Percentiles rank a stretch among this genome's conserved stretches.
Evolutionary conservation across 2,329 filamentous ascomycete species (phyloP).

Genomic region (Nemania sp.): DNA sequence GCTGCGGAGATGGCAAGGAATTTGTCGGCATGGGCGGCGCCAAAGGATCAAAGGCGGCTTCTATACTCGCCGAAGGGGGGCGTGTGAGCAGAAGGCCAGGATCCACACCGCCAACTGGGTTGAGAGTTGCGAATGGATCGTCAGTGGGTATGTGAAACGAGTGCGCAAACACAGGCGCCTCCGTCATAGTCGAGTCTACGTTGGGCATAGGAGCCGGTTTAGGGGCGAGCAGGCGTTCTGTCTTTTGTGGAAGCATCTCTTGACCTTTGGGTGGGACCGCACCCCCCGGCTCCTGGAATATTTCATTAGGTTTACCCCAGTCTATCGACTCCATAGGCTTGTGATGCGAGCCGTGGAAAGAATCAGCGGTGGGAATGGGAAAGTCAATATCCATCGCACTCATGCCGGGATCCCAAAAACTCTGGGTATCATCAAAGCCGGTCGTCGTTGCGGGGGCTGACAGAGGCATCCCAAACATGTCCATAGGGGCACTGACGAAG

Average conservation of each 20-base stretch:
- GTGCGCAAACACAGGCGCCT: constrained; percentile 46
- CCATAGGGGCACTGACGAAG: constrained; percentile 53
- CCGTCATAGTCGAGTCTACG: constrained; percentile 46
- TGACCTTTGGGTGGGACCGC: constrained; percentile 44
- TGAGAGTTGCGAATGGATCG: constrained; percentile 56
- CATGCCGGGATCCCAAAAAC: constrained; percentile 65
- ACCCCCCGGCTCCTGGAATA: constrained; percentile 55
- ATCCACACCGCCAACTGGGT: constrained; percentile 53
- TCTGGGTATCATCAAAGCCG: constrained; percentile 47
- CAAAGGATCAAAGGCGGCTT: constrained; percentile 44
- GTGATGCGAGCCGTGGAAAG: constrained; percentile 52
- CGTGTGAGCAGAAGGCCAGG: constrained; percentile 63
- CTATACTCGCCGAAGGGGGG: constrained; percentile 54
- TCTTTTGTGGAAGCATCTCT: constrained; percentile 46
- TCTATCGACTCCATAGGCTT: constrained; percentile 58
- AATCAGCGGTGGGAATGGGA: constrained; percentile 46
- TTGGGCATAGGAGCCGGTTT: constrained; percentile 49
- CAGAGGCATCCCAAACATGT: constrained; percentile 65
- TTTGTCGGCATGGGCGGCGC: constrained; percentile 37
- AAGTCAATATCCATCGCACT: constrained; percentile 65
- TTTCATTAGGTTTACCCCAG: constrained; percentile 60
- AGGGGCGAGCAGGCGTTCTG: constrained; percentile 54
- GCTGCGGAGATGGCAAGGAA: constrained; percentile 35
- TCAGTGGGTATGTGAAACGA: constrained; percentile 52
- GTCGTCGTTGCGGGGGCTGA: constrained; percentile 59